Evolutionary conservation across 352 stramenopile genomes (phyloP), one percentile per base, ranked within the genome.

Genomic region (Blastocystis sp.): DNA sequence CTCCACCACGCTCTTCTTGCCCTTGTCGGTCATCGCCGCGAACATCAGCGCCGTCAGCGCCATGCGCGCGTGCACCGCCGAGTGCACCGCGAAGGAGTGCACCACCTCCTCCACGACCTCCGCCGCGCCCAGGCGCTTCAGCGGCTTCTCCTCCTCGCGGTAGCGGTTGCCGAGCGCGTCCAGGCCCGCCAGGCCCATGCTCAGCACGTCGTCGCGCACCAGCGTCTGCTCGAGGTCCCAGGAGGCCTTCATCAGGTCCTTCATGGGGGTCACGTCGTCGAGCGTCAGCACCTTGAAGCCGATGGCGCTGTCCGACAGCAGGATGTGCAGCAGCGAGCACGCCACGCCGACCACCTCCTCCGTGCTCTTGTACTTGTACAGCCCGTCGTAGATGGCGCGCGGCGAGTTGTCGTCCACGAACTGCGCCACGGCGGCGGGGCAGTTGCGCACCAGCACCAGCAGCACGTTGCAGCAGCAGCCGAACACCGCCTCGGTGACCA

Each of bases 371-470:
- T 84, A 84, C 52, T 57, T 68, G n/a, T 69, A 69, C 52, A 84
- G 54, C 3, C 74, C 74, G 45, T 84, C 74, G 61, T 84, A 84
- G 54, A 84, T 84, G 19, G 74, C 74, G 61, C 74, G 74, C 42
- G 74, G 74, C 54, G 74, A 84, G 74, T 84, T 84, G 45, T 10
- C 74, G 61, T 45, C 74, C 54, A 69, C 60, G 74, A 84, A 84
- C 74, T 84, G 74, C 28, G 54, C 45, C 6, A 57, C 11, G 28
- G 74, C 54, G 52, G 38, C 45, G 3, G 74, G 74, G 38, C 28
- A 66, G 54, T 84, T 84, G 38, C 60, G 74, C 54, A 84, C 74
- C 74, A 84, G 54, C 21, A 68, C 7, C n/a, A 28, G 57, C 52
- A 84, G 54, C 42, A 59, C 48, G 24, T 68, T 45, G 60, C 74